Evolutionary conservation across 176 grass and related monocot genomes (phyloP).

Genomic region (Ampelocalamus luodianensis): DNA sequence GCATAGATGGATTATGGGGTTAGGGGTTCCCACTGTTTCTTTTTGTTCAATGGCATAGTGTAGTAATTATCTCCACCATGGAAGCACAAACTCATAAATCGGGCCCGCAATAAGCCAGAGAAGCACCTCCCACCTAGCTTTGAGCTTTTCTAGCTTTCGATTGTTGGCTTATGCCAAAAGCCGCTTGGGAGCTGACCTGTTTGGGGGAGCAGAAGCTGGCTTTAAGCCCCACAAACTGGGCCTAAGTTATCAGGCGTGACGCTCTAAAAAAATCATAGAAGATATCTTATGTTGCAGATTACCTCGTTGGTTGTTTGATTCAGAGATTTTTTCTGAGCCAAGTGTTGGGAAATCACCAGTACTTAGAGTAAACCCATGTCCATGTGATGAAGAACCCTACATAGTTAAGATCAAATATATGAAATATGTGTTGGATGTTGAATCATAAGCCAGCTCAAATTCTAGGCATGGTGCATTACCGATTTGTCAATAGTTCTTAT

Average conservation of each 20-base stretch:
- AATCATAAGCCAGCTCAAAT: neutral
- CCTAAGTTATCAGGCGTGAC: neutral
- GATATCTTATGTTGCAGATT: constrained; percentile 23
- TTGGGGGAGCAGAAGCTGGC: no score
- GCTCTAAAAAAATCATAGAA: constrained; percentile 5
- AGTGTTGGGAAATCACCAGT: constrained; percentile 95
- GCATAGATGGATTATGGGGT: no score
- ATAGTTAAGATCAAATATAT: constrained; percentile 38
- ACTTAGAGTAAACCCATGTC: constrained; percentile 78
- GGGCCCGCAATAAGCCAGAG: no score
- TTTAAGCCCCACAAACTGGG: no score
- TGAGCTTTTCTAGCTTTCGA: no score
- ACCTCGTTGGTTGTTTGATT: constrained; percentile 73
- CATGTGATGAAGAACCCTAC: constrained; percentile 65
- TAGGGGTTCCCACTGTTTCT: no score
- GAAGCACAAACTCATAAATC: no score
- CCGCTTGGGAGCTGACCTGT: no score
- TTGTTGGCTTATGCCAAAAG: no score
- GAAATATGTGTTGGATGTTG: neutral
- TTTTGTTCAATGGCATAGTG: no score
- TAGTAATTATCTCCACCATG: no score
- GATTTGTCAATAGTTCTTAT: constrained; percentile 60
- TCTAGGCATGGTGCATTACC: constrained; percentile 39
- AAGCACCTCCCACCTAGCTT: no score
- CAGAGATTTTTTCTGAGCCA: constrained; percentile 75